Evolutionary conservation across 2,329 filamentous ascomycete genomes (phyloP).

Genomic region (Amauroascus verrucosus): DNA sequence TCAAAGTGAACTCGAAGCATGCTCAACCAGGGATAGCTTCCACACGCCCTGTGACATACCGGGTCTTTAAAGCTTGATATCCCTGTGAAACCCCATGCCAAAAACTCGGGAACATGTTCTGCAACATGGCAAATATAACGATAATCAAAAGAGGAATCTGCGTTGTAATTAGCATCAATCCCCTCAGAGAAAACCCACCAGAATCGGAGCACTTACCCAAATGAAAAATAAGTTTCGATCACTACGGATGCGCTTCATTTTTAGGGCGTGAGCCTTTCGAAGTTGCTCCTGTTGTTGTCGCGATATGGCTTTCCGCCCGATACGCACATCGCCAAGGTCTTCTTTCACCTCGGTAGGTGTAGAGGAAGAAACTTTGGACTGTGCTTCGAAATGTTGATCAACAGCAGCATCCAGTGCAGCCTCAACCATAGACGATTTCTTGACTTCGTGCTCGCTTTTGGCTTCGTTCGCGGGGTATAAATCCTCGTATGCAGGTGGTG

Average conservation of each 20-base stretch:
- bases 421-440: slow-evolving; percentile 35
- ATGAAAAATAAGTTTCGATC: slow-evolving; percentile 46
- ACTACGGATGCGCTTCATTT: slow-evolving; percentile 40
- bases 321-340: slow-evolving; percentile 33
- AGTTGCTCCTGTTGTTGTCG: slow-evolving; percentile 40
- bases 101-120: slow-evolving; percentile 35
- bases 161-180: slow-evolving; percentile 16
- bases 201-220: slow-evolving; percentile 37
- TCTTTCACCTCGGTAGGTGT: slow-evolving; percentile 21
- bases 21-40: not conserved
- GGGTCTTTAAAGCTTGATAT: slow-evolving; percentile 30
- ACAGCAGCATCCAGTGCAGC: slow-evolving; percentile 37
- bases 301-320: slow-evolving; percentile 35
- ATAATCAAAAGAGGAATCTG: slow-evolving; percentile 41
- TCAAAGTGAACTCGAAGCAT: not conserved
- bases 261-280: slow-evolving; percentile 37
- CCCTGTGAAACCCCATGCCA: slow-evolving; percentile 32
- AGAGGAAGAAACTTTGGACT: slow-evolving; percentile 1
- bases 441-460: slow-evolving; percentile 33
- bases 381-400: slow-evolving; percentile 37
- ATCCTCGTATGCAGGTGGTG: slow-evolving; percentile 69
- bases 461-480: slow-evolving; percentile 50
- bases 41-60: slow-evolving; percentile 4
- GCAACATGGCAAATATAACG: slow-evolving; percentile 37
- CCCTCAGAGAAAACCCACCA: not conserved